Evolutionary conservation across 129 eudicot genomes (phyloP), one percentile per base, ranked within the genome.

Genomic region (Flaveria ramosissima): DNA sequence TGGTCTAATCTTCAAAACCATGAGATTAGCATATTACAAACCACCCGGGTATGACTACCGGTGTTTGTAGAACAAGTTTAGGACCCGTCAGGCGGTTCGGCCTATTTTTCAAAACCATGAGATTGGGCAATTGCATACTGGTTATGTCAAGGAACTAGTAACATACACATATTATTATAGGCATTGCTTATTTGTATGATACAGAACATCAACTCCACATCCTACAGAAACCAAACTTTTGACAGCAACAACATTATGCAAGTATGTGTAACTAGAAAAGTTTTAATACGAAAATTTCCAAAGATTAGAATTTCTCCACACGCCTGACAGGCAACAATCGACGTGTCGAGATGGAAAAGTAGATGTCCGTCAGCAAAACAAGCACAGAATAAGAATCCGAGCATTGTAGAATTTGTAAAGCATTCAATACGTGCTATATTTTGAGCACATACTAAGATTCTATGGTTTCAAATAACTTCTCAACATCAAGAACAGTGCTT

Each of bases 401-500:
- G 27, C 0, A 41, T 41, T 11, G 39, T 39, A 36, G 1, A 42
- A 65, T 8, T 36, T 39, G 77, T 19, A 19, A 76, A 76, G 52
- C 78, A 23, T 60, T 42, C 55, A 74, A 47, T 43, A 60, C 43
- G 43, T 56, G 62, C 14, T 19, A 56, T 19, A 56, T 56, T 56
- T 19, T 56, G 13, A 56, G 27, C 19, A 63, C 46, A 30, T 63
- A 15, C 84, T 88, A 88, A 61, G 59, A 85, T 64, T 88, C 86
- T 9, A 76, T 61, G 39, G 81, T 66, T 74, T 88, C 84, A 47
- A 88, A 81, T n/a, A 91, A 65, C 81, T 86, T 86, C 48, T 88
- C 90, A 46, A 85, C 62, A 72, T 87, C 90, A 52, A 81, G 80
- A 65, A 91, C 70, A 21, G 80, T 83, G 83, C 72, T 88, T 81